phyloP scores from a whole-genome alignment of 2,329 filamentous ascomycete genomes.

The Pseudophaeomoniella oleicola region DNA sequence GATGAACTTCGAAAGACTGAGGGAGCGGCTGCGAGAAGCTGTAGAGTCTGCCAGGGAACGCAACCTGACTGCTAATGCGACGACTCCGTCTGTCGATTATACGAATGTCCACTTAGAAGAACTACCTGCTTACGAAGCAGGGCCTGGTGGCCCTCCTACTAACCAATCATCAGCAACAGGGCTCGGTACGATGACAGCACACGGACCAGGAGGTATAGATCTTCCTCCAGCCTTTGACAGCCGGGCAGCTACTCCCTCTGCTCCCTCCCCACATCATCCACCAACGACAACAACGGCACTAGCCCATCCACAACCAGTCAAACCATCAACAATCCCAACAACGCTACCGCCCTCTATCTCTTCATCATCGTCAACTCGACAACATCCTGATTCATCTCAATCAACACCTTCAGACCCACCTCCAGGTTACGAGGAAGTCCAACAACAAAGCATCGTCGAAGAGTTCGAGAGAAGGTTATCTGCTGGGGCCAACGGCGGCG shows the following conservation, averaged over 20 bases:
- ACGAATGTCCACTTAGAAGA: conserved; percentile 62
- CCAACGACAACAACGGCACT: conserved; percentile 6
- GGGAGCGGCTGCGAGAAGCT: conserved; percentile 68
- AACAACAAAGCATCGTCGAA: conserved; percentile 62
- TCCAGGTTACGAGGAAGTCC: conserved; percentile 82
- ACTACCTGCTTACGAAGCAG: conserved; percentile 64
- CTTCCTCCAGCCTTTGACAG: neutral
- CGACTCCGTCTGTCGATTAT: conserved; percentile 4
- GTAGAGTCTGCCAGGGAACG: conserved; percentile 59
- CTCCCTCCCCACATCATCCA: conserved; percentile 2
- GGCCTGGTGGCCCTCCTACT: conserved; percentile 8
- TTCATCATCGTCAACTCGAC: neutral
- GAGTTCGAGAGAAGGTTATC: conserved; percentile 48
- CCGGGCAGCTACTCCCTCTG: conserved; percentile 1
- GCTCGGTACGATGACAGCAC: neutral
- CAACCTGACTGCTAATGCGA: conserved; percentile 28
- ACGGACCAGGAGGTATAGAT: neutral
- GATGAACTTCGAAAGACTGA: conserved; percentile 65
- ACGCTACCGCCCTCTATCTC: too few species aligned
- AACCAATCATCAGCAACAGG: neutral
- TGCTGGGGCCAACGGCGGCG: neutral
- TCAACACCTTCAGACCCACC: conserved; percentile 59
- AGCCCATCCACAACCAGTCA: too few species aligned
- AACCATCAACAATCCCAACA: too few species aligned
- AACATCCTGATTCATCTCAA: conserved; percentile 18